These are phyloP conservation scores for Vinca minor DNA, from an alignment of 257 asterid genomes.

Conservation along the genomic window DNA sequence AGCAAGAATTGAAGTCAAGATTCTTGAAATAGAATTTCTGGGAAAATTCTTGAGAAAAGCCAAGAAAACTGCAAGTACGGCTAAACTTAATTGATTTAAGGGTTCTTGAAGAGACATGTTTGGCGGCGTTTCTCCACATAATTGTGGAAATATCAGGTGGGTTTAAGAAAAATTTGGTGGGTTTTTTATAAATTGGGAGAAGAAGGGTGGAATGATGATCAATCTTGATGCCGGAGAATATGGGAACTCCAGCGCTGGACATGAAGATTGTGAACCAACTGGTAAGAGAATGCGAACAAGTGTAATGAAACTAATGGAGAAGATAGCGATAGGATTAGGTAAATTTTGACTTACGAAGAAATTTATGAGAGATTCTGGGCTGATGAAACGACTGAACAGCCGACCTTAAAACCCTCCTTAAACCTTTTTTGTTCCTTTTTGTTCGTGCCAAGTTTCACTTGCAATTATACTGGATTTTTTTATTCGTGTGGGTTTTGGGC, in stretches of 20 bases:
- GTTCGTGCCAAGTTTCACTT: neutral
- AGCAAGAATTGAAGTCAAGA: slow-evolving; percentile 29
- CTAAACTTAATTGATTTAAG: slow-evolving; percentile 2
- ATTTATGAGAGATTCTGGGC: neutral
- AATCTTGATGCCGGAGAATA: slow-evolving; percentile 23
- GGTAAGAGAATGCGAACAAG: neutral
- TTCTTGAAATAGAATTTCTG: slow-evolving; percentile 24
- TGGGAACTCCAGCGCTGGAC: slow-evolving; percentile 43
- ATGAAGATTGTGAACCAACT: slow-evolving; percentile 26
- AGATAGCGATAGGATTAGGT: neutral
- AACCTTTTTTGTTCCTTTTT: slow-evolving; percentile 28
- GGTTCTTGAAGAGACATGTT: slow-evolving; percentile 32
- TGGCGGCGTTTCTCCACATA: slow-evolving; percentile 70
- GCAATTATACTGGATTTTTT: neutral
- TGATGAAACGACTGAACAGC: neutral
- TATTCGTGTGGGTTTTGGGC: too few relatives aligned
- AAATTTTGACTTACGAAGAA: neutral
- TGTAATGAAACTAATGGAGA: neutral
- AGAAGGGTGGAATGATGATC: slow-evolving; percentile 20
- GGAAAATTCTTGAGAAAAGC: slow-evolving; percentile 27
- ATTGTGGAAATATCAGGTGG: slow-evolving; percentile 31
- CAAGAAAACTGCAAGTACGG: slow-evolving; percentile 35
- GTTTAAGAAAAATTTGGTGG: slow-evolving; percentile 14
- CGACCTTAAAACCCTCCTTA: slow-evolving; percentile 57
- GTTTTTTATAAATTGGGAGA: slow-evolving; percentile 20